Evolutionary conservation across 495 filamentous ascomycete species (phyloP), one percentile per base, ranked within the genome.

Genomic region (Darksidea phi): DNA sequence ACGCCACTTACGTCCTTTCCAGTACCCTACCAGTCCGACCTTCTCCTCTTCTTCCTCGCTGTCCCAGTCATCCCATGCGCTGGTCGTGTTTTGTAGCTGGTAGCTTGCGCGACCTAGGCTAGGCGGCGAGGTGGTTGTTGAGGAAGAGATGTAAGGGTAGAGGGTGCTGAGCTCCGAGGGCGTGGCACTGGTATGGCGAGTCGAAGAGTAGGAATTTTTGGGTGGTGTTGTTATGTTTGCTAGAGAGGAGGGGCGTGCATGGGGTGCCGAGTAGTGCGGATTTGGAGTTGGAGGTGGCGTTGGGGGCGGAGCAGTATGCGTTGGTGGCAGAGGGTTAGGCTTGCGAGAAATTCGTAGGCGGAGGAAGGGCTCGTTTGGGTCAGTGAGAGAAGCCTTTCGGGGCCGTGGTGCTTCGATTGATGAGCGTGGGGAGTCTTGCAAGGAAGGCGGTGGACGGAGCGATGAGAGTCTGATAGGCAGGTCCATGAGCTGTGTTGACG

Each of bases 21-120:
- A 67, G 32, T 67, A 67, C 17, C 50, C 60, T 11, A 68, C 55
- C 38, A 68, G 32, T n/a, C 59, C 52, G 0, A 34, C 50, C 41
- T 61, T 68, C 46, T 68, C 65, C 20, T 57, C 64, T 24, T 61
- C 63, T 3, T 10, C 28, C 13, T 67, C 59, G 41, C 54, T 56
- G 32, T 68, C 65, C 51, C 60, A 64, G 20, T 64, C 65, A 34
- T 68, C 65, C 65, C 65, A 68, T 47, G 59, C 65, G 18, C 60
- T 64, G 23, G 43, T 59, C 12, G 61, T 64, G 20, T 68, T 64
- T 25, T 64, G 65, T 28, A 68, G 28, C 3, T 13, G 25, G 28
- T 57, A 56, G 38, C 65, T 68, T 26, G 61, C 45, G 26, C 48
- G 45, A 36, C 57, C 34, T 7, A 48, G 43, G 12, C 50, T 60